Conservation (phyloP, 2,329 filamentous ascomycete genomes). For the Colletotrichum eleusines region DNA sequence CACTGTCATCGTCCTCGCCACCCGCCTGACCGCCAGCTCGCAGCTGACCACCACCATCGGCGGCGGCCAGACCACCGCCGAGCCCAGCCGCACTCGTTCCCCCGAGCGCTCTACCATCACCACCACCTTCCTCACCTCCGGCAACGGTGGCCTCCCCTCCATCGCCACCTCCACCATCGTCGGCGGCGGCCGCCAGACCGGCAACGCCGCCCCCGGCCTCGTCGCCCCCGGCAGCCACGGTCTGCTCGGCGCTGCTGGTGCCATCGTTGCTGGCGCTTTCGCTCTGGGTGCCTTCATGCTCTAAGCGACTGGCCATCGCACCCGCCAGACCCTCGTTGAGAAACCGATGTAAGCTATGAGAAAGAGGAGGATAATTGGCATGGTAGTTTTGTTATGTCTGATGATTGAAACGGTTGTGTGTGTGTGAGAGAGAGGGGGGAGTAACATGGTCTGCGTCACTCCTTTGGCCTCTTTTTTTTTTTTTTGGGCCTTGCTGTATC, state of each 20-base stretch:
- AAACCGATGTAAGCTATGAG: conserved; percentile 17
- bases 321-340: not conserved
- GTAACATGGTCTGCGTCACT: conserved; percentile 33
- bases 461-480: too few species aligned
- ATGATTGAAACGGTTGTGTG: conserved; percentile 32
- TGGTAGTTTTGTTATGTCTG: conserved; percentile 35
- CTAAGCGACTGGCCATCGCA: conserved; percentile 18
- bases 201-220: conserved; percentile 33
- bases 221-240: conserved; percentile 29
- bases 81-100: conserved; percentile 16
- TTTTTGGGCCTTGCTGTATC: conserved; percentile 15
- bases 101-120: conserved; percentile 29
- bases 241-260: conserved; percentile 33
- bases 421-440: conserved; percentile 25
- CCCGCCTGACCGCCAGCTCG: conserved; percentile 48
- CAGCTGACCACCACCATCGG: conserved; percentile 54
- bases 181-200: conserved; percentile 28
- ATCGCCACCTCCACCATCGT: conserved; percentile 39
- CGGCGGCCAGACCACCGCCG: conserved; percentile 12
- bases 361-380: conserved; percentile 38
- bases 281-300: conserved; percentile 40
- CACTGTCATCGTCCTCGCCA: conserved; percentile 50
- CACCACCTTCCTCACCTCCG: conserved; percentile 40
- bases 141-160: conserved; percentile 35
- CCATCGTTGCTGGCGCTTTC: conserved; percentile 37